These are phyloP conservation scores for Curvularia sp. DNA, from an alignment of 2,329 filamentous ascomycete genomes.

Conservation along the genomic window DNA sequence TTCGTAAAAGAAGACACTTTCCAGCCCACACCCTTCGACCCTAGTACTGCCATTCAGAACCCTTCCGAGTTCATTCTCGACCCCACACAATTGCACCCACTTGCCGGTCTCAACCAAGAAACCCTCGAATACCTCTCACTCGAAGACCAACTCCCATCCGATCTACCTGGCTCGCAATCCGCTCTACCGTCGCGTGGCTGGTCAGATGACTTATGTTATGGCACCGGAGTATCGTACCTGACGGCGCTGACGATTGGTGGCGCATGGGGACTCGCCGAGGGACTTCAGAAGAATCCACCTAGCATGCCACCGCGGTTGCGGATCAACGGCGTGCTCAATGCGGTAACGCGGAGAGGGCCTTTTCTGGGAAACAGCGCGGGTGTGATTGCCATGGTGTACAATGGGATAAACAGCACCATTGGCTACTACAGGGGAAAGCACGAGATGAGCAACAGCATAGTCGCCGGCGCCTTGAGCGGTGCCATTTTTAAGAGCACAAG, in stretches of 20 bases:
- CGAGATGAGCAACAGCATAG: conserved; percentile 86
- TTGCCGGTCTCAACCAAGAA: conserved; percentile 91
- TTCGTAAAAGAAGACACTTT: conserved; percentile 57
- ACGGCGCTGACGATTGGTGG: conserved; percentile 86
- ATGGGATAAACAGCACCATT: conserved; percentile 65
- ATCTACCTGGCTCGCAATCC: conserved; percentile 84
- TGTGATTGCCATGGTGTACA: conserved; percentile 95
- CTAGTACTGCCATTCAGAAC: conserved; percentile 73
- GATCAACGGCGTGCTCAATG: conserved; percentile 93
- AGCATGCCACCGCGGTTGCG: conserved; percentile 88
- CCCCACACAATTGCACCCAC: conserved; percentile 86
- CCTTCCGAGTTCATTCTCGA: conserved; percentile 91
- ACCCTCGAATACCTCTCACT: conserved; percentile 93
- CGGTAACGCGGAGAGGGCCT: conserved; percentile 88
- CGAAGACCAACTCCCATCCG: conserved; percentile 87
- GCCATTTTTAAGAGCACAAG: conserved; percentile 97
- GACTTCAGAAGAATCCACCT: conserved; percentile 72
- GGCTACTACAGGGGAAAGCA: conserved; percentile 52
- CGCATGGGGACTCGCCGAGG: conserved; percentile 90
- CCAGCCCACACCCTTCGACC: conserved; percentile 69
- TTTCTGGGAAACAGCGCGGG: conserved; percentile 96
- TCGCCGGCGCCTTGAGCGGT: conserved; percentile 85
- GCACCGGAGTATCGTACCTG: conserved; percentile 92
- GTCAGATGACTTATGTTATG: conserved; percentile 98
- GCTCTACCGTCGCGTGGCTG: conserved; percentile 94